A percentile compares a stretch with the other conserved stretches of the same genome.
These are phyloP conservation scores for Helminthosporium solani DNA, from an alignment of 2,329 filamentous ascomycete species.

Conservation along the genomic window DNA sequence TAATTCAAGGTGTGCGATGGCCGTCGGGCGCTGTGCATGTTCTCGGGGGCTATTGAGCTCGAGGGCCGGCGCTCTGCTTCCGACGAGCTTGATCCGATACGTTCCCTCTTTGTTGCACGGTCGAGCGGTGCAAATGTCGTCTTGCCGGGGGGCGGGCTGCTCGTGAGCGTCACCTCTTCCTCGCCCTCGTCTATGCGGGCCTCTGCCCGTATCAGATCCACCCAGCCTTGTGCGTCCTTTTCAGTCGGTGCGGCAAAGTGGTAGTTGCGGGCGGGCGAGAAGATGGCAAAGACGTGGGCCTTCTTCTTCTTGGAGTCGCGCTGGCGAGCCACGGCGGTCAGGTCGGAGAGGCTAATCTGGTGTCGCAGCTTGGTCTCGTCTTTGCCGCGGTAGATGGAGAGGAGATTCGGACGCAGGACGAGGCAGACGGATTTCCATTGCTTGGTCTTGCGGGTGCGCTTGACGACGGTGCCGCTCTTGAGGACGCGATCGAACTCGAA, in stretches of 20 bases:
- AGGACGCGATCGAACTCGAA: conserved; percentile 95
- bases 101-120: conserved; percentile 23
- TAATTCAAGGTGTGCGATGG: conserved; percentile 64
- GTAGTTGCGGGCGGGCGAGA: conserved; percentile 87
- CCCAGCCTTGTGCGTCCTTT: conserved; percentile 82
- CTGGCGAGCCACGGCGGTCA: conserved; percentile 86
- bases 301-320: conserved; percentile 87
- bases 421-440: conserved; percentile 89
- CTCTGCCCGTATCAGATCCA: conserved; percentile 74
- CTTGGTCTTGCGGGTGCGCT: conserved; percentile 92
- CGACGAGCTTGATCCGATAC: conserved; percentile 48
- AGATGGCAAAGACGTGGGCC: conserved; percentile 86
- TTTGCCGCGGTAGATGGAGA: conserved; percentile 91
- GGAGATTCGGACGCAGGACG: conserved; percentile 83
- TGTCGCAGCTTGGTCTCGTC: conserved; percentile 87
- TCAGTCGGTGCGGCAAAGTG: conserved; percentile 77
- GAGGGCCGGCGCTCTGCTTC: conserved; percentile 44
- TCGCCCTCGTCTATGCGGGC: conserved; percentile 87
- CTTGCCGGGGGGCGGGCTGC: conserved; percentile 62
- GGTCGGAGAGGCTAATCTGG: conserved; percentile 82
- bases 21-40: conserved; percentile 48
- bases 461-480: conserved; percentile 82
- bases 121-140: conserved; percentile 45
- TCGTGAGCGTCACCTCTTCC: conserved; percentile 75
- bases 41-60: conserved; percentile 27